Base-by-base conservation (phyloP, 148 eudicot genomes). In the Rhododendron ovatum region DNA sequence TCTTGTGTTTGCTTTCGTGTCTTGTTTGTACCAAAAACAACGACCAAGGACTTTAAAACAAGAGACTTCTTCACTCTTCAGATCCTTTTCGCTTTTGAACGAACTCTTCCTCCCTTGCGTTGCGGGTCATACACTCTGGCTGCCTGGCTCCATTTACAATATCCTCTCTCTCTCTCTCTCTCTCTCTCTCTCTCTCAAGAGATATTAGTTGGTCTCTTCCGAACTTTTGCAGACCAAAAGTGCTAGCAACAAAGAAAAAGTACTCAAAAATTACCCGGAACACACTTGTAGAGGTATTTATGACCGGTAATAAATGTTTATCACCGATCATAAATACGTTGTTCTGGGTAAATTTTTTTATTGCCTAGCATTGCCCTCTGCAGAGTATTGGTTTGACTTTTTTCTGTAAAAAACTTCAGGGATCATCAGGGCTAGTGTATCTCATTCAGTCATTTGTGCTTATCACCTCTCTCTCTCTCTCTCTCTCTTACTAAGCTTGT, bases 81-180 rank as follows among this genome's bases (percentile, higher is more conserved):
- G 45, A 15, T 65, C 14, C 47, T 10, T 24, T 78, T 69, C 10
- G 28, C 17, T 12, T 47, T 47, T 47, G 33, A 30, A 43, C 15
- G 33, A 30, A 43, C 15, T 13, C 30, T 33, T 73, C 43, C 51
- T 84, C 47, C 86, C 81, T 53, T 84, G 73, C 86, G 7, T 75
- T 84, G 81, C 86, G 17, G 81, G 86, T 84, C 41, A 48, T 33
- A 51, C 86, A 84, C 86, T 20, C 50, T 28, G 63, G 14, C 45
- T 41, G 45, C 45, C 45, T 69, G 50, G 2, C 50, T 47, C 50
- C 11, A 47, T 6, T 47, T 47, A 47, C 50, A 47, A 9, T 47
- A 47, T 47, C 7, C 50, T 61, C 47, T 24, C 35, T 17, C n/a
- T 71, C 30, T 5, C 78, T 28, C 47, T 78, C 28, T 77, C 80